Percentiles rank a stretch among this genome's conserved stretches.
Evolutionary conservation across 2,329 filamentous ascomycete genomes (phyloP).

Genomic region (Trichoderma sp.): DNA sequence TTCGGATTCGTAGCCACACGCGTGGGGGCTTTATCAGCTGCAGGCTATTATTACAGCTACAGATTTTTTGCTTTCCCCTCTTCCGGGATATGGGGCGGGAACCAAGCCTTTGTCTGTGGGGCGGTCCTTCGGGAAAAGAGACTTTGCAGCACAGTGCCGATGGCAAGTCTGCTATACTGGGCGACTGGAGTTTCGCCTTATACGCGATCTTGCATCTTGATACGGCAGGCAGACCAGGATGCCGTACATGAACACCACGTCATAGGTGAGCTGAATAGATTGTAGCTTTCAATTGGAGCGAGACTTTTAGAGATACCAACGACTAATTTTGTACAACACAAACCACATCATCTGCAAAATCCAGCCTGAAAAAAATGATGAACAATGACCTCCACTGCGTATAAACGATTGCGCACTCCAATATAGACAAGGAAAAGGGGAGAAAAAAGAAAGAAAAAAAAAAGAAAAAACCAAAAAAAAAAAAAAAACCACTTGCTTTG

Average conservation of each 20-base stretch:
- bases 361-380: background rate
- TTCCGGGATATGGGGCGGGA: background rate
- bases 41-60: no score
- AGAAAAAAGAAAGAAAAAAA: background rate
- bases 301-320: background rate
- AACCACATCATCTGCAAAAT: background rate
- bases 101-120: background rate
- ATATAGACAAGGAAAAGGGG: background rate
- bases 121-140: background rate
- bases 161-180: slow-evolving; percentile 5
- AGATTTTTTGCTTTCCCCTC: background rate
- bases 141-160: slow-evolving; percentile 20
- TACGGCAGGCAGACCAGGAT: slow-evolving; percentile 2
- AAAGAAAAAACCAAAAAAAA: background rate
- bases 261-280: background rate
- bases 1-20: background rate
- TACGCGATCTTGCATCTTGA: slow-evolving; percentile 19
- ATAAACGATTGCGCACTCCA: background rate
- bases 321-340: background rate
- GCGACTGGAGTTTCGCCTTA: slow-evolving; percentile 11
- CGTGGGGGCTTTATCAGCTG: slow-evolving; percentile 7
- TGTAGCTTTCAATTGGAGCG: background rate
- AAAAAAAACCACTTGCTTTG: background rate
- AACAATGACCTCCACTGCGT: background rate
- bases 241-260: background rate